Evolutionary conservation across 177 flowering plant species (phyloP).

Genomic region (Vitis hybrid): DNA sequence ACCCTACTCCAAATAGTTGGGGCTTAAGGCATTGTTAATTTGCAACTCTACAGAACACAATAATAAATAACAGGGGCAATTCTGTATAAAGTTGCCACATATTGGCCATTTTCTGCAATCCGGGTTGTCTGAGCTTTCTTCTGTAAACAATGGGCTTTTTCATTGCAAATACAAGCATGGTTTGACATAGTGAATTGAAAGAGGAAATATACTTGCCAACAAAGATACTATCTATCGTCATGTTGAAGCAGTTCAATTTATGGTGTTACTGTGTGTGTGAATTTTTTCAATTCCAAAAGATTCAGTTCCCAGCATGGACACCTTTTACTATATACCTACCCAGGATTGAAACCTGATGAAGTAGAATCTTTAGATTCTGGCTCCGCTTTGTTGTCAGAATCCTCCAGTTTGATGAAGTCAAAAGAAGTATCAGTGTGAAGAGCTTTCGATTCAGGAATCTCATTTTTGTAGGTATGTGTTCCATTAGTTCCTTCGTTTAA

Average conservation of each 20-base stretch:
- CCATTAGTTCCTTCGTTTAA: constrained; percentile 6
- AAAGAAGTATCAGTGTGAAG: neutral
- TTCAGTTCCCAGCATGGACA: no score
- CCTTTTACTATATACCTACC: no score
- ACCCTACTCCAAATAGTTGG: no score
- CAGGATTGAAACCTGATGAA: neutral
- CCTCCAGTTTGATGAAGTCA: constrained; percentile 4
- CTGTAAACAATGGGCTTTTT: no score
- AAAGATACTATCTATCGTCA: neutral
- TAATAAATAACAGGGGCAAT: no score
- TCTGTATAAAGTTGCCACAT: no score
- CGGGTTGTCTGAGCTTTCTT: no score
- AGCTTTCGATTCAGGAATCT: constrained; percentile 14
- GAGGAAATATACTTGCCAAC: neutral
- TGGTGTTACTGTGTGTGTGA: neutral
- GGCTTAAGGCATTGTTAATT: no score
- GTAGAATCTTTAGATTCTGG: constrained; percentile 5
- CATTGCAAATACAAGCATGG: neutral
- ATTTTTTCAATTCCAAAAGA: no score
- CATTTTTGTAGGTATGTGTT: constrained; percentile 8
- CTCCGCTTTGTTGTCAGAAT: constrained; percentile 1
- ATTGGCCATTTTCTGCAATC: no score
- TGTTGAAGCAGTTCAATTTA: neutral
- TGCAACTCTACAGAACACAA: no score
- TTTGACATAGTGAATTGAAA: neutral